Percentiles rank a stretch among this genome's conserved stretches.
phyloP scores from a whole-genome alignment of 2,329 filamentous ascomycete genomes.

The Colletotrichum abscissum region DNA sequence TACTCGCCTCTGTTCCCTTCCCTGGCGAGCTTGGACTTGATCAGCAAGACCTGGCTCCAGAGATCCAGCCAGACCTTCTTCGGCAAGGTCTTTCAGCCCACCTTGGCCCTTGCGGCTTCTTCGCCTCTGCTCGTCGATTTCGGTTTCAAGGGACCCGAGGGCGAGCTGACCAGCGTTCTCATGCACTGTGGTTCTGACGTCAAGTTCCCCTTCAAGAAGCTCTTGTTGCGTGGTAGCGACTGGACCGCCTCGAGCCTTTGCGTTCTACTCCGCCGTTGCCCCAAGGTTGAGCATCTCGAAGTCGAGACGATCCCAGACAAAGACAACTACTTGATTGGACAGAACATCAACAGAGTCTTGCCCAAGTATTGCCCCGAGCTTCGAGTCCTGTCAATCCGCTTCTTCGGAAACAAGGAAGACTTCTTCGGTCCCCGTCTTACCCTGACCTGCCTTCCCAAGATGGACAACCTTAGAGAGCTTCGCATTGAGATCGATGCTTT shows the following conservation, averaged over 20 bases:
- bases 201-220: background rate
- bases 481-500: constrained; percentile 18
- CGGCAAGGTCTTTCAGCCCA: background rate
- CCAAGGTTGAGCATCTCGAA: constrained; percentile 3
- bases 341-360: constrained; percentile 17
- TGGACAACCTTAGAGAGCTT: constrained; percentile 13
- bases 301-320: background rate
- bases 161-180: background rate
- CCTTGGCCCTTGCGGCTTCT: background rate
- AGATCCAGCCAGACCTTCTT: background rate
- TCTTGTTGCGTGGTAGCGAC: background rate
- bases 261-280: constrained; percentile 18
- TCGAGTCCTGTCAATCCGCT: background rate
- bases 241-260: background rate
- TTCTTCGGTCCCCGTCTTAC: background rate
- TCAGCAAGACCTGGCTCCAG: background rate
- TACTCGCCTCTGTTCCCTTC: background rate
- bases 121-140: background rate
- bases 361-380: constrained; percentile 12
- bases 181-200: background rate
- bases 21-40: background rate
- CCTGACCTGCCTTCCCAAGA: constrained; percentile 19
- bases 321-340: background rate
- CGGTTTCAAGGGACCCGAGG: background rate
- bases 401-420: background rate